These are phyloP conservation scores for Fusarium lateritium DNA, from an alignment of 2,329 filamentous ascomycete species.

Conservation along the genomic window DNA sequence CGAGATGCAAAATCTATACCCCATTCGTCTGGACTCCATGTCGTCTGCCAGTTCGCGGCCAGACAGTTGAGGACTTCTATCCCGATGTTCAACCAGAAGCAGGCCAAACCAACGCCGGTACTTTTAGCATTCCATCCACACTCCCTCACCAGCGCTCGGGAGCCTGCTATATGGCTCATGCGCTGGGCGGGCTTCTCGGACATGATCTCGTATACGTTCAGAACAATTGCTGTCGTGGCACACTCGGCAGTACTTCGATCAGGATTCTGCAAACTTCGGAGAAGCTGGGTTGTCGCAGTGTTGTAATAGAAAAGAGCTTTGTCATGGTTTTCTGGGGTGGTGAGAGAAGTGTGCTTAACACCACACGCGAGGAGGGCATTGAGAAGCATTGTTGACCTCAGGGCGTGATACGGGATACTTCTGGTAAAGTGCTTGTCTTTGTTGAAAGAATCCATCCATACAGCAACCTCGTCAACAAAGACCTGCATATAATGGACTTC, in stretches of 20 bases:
- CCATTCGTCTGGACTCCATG: constrained; percentile 94
- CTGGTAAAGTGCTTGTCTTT: constrained; percentile 88
- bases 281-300: constrained; percentile 82
- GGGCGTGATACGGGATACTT: constrained; percentile 84
- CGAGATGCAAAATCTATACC: constrained; percentile 80
- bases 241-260: constrained; percentile 88
- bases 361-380: constrained; percentile 93
- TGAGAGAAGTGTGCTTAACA: constrained; percentile 82
- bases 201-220: constrained; percentile 96
- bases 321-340: constrained; percentile 80
- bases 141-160: constrained; percentile 87
- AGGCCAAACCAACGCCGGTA: constrained; percentile 84
- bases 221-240: constrained; percentile 86
- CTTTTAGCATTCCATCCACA: constrained; percentile 89
- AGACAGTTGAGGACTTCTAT: constrained; percentile 93
- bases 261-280: constrained; percentile 84
- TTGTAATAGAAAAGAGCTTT: constrained; percentile 89
- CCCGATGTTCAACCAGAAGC: constrained; percentile 94
- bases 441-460: constrained; percentile 97
- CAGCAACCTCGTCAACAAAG: constrained; percentile 89
- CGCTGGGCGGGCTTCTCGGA: constrained; percentile 81
- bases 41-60: constrained; percentile 87
- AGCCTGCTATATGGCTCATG: constrained; percentile 92
- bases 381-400: constrained; percentile 88
- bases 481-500: constrained; percentile 92